A percentile compares a stretch with the other conserved stretches of the same genome.
phyloP scores from a whole-genome alignment of 208 protist genomes.

The Acanthamoeba castellanii region DNA sequence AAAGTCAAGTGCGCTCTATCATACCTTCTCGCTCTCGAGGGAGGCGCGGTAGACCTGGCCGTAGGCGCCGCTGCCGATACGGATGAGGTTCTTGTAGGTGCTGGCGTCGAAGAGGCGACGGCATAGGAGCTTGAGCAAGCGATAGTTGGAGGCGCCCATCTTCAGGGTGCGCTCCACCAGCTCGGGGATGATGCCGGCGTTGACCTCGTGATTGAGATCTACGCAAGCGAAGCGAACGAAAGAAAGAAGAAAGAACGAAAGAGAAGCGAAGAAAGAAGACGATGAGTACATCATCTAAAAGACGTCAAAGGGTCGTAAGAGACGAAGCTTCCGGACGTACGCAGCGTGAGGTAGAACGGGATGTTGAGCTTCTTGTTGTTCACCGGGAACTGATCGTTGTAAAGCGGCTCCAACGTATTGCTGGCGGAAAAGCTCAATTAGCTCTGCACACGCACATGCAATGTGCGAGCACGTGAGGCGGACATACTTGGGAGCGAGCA shows the following conservation, averaged over 20 bases:
- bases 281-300: too few relatives aligned
- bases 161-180: not conserved
- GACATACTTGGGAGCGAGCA: slow-evolving; percentile 54
- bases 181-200: slow-evolving; percentile 46
- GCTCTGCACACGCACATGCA: too few relatives aligned
- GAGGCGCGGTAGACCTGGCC: slow-evolving; percentile 82
- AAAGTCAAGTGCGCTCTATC: not conserved
- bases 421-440: not conserved
- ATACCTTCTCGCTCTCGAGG: slow-evolving; percentile 74
- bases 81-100: slow-evolving; percentile 76
- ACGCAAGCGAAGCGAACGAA: not conserved
- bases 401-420: slow-evolving; percentile 79
- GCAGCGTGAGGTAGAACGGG: slow-evolving; percentile 80
- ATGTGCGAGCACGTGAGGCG: too few relatives aligned
- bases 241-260: too few relatives aligned
- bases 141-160: slow-evolving; percentile 65
- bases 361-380: slow-evolving; percentile 87
- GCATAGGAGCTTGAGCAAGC: slow-evolving; percentile 85
- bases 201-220: slow-evolving; percentile 44
- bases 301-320: not conserved
- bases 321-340: slow-evolving; percentile 40
- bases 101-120: slow-evolving; percentile 75
- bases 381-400: slow-evolving; percentile 85
- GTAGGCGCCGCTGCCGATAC: slow-evolving; percentile 67
- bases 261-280: too few relatives aligned